A percentile compares a stretch with the other conserved stretches of the same genome.
These are phyloP conservation scores for Viola pubescens DNA, from an alignment of 441 rosid species.

Conservation along the genomic window DNA sequence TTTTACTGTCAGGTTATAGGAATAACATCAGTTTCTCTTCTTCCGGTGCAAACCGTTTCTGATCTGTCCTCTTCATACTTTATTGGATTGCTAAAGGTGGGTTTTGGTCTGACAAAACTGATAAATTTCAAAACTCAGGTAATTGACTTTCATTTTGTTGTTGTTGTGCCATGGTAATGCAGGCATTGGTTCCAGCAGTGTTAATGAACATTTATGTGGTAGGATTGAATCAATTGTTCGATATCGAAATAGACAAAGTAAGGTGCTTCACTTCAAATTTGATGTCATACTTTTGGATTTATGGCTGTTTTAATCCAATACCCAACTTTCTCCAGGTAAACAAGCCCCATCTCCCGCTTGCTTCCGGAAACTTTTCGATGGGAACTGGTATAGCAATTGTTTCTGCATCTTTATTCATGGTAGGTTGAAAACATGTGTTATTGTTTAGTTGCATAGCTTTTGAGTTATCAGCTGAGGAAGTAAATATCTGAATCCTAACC, in stretches of 20 bases:
- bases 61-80: slow-evolving; percentile 27
- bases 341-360: slow-evolving; percentile 31
- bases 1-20: slow-evolving; percentile 20
- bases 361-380: slow-evolving; percentile 26
- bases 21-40: slow-evolving; percentile 29
- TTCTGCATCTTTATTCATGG: slow-evolving; percentile 19
- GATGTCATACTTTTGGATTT: background rate
- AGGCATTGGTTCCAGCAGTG: slow-evolving; percentile 28
- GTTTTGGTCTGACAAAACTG: background rate
- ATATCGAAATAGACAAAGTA: slow-evolving; percentile 34
- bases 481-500: too few relatives aligned
- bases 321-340: slow-evolving; percentile 15
- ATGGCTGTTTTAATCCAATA: background rate
- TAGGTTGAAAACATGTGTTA: background rate
- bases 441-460: too few relatives aligned
- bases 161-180: background rate
- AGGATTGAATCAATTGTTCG: slow-evolving; percentile 32
- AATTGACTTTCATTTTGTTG: background rate
- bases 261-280: background rate
- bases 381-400: slow-evolving; percentile 24
- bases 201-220: slow-evolving; percentile 29
- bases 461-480: too few relatives aligned
- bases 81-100: slow-evolving; percentile 25
- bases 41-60: slow-evolving; percentile 17
- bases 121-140: background rate